Conservation (phyloP, 768 basidiomycete species). For the Termitomyces sp. region DNA sequence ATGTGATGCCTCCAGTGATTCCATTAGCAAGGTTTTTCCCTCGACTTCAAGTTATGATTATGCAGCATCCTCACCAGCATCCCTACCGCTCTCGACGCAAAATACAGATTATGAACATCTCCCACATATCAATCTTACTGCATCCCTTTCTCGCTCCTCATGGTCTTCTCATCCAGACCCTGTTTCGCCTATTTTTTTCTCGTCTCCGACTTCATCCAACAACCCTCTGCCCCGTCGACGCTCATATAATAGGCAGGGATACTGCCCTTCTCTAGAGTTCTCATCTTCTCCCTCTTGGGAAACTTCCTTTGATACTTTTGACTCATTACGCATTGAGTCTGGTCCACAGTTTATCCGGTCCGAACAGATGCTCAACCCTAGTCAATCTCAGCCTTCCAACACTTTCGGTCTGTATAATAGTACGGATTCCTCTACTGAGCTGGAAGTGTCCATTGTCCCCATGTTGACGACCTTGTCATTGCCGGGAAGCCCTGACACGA, state of each 20-base stretch:
- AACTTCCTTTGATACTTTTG: conserved; percentile 19
- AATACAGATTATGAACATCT: neutral
- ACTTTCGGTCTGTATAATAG: conserved; percentile 3
- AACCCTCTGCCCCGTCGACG: conserved; percentile 7
- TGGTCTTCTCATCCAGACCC: conserved; percentile 2
- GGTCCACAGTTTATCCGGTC: neutral
- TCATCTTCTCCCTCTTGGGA: conserved; percentile 21
- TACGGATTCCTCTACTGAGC: conserved; percentile 17
- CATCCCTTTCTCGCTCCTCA: conserved; percentile 4
- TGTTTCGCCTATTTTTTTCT: conserved; percentile 14
- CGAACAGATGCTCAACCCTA: conserved; percentile 4
- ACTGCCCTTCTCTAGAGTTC: conserved; percentile 15
- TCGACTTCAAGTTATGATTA: neutral
- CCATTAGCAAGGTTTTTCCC: neutral
- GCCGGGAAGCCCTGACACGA: conserved; percentile 19
- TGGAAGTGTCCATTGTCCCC: conserved; percentile 19
- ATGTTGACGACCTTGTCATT: conserved; percentile 19
- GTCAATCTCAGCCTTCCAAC: conserved; percentile 6
- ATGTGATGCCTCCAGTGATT: neutral
- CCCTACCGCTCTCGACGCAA: neutral
- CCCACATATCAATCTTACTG: neutral
- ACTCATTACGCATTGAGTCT: conserved; percentile 3
- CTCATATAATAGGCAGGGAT: conserved; percentile 8
- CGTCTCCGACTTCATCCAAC: conserved; percentile 22
- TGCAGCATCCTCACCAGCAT: neutral